phyloP scores from a whole-genome alignment of 2,329 filamentous ascomycete genomes.

The Cercospora beticola region DNA sequence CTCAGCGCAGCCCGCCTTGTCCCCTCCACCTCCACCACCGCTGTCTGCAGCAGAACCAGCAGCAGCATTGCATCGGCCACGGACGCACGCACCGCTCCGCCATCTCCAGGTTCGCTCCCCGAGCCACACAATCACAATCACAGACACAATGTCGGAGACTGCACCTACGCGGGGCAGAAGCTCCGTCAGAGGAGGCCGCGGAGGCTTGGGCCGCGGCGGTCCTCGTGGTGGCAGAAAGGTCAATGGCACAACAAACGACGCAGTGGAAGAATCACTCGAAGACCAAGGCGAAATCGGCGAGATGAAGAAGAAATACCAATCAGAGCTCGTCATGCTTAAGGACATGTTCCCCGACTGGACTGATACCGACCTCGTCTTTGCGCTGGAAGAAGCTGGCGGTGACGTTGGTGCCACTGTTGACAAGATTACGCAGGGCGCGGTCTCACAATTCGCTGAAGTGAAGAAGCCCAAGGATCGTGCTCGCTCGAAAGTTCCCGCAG shows the following conservation, averaged over 20 bases:
- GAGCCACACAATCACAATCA: constrained; percentile 20
- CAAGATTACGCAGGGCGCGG: constrained; percentile 75
- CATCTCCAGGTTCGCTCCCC: constrained; percentile 9
- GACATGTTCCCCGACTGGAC: constrained; percentile 96
- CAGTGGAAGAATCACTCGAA: constrained; percentile 64
- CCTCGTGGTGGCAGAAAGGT: constrained; percentile 43
- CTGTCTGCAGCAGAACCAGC: constrained; percentile 3
- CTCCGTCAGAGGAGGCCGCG: constrained; percentile 81
- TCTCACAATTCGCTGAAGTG: constrained; percentile 82
- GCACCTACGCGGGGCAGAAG: constrained; percentile 84
- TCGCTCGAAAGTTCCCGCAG: constrained; percentile 70
- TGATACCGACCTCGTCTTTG: constrained; percentile 89
- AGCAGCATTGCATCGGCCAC: constrained; percentile 16
- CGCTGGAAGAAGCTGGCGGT: constrained; percentile 82
- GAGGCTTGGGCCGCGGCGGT: constrained; percentile 59
- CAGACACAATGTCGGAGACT: constrained; percentile 80
- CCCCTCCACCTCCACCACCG: constrained; percentile 1
- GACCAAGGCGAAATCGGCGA: constrained; percentile 89
- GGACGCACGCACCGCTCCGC: constrained; percentile 2
- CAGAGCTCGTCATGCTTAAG: constrained; percentile 76
- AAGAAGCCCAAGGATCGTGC: constrained; percentile 74
- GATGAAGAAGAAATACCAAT: constrained; percentile 84
- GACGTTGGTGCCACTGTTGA: constrained; percentile 71
- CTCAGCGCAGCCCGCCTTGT: constrained; percentile 11
- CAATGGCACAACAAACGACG: constrained; percentile 62